Evolutionary conservation across 768 basidiomycete genomes (phyloP), one percentile per base, ranked within the genome.

Genomic region (Neoboletus brunneissimus): DNA sequence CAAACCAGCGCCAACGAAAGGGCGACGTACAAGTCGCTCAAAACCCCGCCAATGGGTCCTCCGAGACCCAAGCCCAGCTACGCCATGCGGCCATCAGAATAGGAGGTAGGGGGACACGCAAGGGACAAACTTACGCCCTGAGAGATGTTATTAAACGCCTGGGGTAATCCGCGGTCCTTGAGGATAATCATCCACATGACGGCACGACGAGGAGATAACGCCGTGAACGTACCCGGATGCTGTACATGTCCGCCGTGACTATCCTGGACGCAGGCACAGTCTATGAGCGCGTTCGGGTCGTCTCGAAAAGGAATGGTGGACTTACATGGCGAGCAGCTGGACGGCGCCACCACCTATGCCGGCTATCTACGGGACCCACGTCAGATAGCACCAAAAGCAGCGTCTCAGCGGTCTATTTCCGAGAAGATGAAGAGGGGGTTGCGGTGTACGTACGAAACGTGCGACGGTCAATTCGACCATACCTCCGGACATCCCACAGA

Each of bases 401-500:
- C 13, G 13, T 15, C 31, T 10, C 31, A 5, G 47, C 31, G 41
- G 8, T 54, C n/a, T 10, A 8, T 16, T 25, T 3, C n/a, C 7
- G 22, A 22, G 27, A 11, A 5, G n/a, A 12, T 15, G 18, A 25
- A 9, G 15, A 16, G 2, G n/a, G 4, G 8, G 18, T 25, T 1
- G 7, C 5, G 13, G 71, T 18, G n/a, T 54, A 63, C 86, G 51
- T 62, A 90, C 87, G 63, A 90, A 91, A 69, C 89, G 76, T 1
- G 87, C 82, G 2, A 78, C 65, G 45, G 91, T 86, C 18, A 91
- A 76, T 70, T 80, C 79, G 51, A 85, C 79, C 83, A 92, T 88
- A 29, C 29, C 29, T 29, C 29, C 29, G 1, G 29, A 29, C 1
- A 89, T 63, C 0, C 87, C 88, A 62, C 89, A 91, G 5, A 78